phyloP scores from a whole-genome alignment of 2,329 filamentous ascomycete species.

The Neonectria punicea region DNA sequence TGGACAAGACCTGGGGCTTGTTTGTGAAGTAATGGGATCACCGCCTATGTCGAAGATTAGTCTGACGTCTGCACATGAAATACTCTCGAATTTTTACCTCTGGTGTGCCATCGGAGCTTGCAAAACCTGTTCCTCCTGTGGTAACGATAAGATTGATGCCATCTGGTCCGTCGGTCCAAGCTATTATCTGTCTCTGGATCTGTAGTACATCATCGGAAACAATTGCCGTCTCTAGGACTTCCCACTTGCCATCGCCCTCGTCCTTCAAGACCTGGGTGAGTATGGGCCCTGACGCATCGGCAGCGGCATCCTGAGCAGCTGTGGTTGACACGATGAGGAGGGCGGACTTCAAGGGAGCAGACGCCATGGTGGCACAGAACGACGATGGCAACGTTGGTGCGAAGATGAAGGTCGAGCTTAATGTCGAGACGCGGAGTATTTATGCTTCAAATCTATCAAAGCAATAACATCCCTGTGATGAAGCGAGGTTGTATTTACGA shows the following conservation, averaged over 20 bases:
- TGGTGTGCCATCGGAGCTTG: conserved; percentile 84
- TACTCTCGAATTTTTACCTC: conserved; percentile 66
- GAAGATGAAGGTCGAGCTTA: too few relatives aligned
- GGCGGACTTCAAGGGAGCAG: conserved; percentile 70
- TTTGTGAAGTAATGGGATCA: conserved; percentile 82
- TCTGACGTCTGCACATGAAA: too few relatives aligned
- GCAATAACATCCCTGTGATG: conserved; percentile 1
- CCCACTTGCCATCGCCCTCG: conserved; percentile 78
- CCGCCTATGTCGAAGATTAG: conserved; percentile 65
- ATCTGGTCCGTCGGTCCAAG: conserved; percentile 76
- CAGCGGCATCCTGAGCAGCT: conserved; percentile 79
- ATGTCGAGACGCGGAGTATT: too few relatives aligned
- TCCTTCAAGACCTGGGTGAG: conserved; percentile 76
- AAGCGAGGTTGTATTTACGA: conserved; percentile 2
- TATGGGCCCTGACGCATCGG: conserved; percentile 76
- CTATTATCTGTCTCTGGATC: conserved; percentile 78
- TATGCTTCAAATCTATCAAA: not conserved
- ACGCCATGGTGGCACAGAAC: conserved; percentile 37
- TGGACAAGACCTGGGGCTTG: conserved; percentile 93
- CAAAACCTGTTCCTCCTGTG: conserved; percentile 94
- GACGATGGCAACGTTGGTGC: too few relatives aligned
- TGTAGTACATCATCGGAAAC: conserved; percentile 79
- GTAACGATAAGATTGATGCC: conserved; percentile 82
- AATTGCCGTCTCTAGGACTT: conserved; percentile 74
- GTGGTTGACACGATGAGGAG: conserved; percentile 94